A percentile compares a stretch with the other conserved stretches of the same genome.
Conservation (phyloP, 2,329 filamentous ascomycete species). For the Zasmidium citrigriseum region DNA sequence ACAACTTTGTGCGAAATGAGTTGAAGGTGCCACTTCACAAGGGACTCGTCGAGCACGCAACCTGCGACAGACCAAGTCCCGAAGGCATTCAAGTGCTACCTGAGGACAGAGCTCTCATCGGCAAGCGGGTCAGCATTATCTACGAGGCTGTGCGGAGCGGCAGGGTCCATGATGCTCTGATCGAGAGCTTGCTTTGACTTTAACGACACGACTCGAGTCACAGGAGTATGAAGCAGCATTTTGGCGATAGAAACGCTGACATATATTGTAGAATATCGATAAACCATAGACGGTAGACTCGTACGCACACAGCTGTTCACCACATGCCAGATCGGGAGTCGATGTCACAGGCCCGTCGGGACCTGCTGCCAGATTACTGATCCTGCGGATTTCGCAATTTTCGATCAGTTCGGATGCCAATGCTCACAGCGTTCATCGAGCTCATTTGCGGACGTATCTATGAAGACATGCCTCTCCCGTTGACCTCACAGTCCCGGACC, state of each 20-base stretch:
- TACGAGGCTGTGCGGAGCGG: slow-evolving; percentile 29
- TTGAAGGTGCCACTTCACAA: slow-evolving; percentile 22
- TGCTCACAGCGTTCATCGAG: too few relatives aligned
- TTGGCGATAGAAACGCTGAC: too few relatives aligned
- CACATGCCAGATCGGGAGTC: neutral
- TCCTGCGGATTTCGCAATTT: too few relatives aligned
- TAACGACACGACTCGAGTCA: neutral
- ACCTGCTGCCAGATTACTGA: neutral
- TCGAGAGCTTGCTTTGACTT: slow-evolving; percentile 5
- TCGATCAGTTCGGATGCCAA: too few relatives aligned
- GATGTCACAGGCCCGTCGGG: neutral
- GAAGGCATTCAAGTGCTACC: slow-evolving; percentile 11
- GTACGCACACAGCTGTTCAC: neutral
- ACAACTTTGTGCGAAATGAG: slow-evolving; percentile 24
- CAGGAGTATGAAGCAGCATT: too few relatives aligned
- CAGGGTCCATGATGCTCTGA: slow-evolving; percentile 3
- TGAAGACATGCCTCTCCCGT: too few relatives aligned
- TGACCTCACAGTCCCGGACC: too few relatives aligned
- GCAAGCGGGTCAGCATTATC: slow-evolving; percentile 23
- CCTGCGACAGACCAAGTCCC: slow-evolving; percentile 13
- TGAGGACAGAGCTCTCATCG: slow-evolving; percentile 18
- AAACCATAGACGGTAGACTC: too few relatives aligned
- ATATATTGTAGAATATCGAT: too few relatives aligned
- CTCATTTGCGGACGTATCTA: too few relatives aligned
- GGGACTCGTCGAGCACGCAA: slow-evolving; percentile 28